Evolutionary conservation across 768 basidiomycete species (phyloP), one percentile per base, ranked within the genome.

Genomic region (Russula sp.): DNA sequence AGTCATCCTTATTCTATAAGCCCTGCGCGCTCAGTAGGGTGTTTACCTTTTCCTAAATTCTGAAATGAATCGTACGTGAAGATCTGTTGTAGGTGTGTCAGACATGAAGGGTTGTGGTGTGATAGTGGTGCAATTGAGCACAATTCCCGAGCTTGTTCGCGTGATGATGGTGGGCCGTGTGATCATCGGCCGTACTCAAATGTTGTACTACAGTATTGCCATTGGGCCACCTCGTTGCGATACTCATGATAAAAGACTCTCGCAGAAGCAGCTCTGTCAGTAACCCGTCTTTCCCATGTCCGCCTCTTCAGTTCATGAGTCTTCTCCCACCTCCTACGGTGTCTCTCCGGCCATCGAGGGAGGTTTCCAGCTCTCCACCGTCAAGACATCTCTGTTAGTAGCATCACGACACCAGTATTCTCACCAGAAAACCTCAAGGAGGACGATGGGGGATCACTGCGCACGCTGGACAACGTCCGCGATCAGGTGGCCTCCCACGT

Each of bases 61-160:
- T 89, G 84, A 68, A 93, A 22, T 90, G 73, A 91, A 94, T 20
- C 76, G 73, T 57, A 92, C 84, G 70, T 92, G 90, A 1, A 87
- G 75, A 32, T 85, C 78, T 16, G 81, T 74, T 51, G 84, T 69
- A 27, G 84, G 64, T 49, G 69, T 66, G 42, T 58, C 44, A 3
- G 61, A n/a, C 61, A 68, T 59, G 31, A 22, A 18, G 18, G 18
- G 0, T 45, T n/a, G 35, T 50, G 14, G 37, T 52, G 48, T 34
- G 11, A 48, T 22, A 11, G 47, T 48, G 47, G n/a, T 9, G n/a
- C n/a, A 45, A 45, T 42, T 39, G 39, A 39, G 39, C 39, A 39
- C 39, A 39, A 39, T 22, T 22, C 22, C 22, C 22, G 2, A 2
- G 22, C 22, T 22, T 2, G 22, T 22, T 22, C 22, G 22, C 22